Conservation (phyloP, 257 asterid species). For the Eustoma russellianum region DNA sequence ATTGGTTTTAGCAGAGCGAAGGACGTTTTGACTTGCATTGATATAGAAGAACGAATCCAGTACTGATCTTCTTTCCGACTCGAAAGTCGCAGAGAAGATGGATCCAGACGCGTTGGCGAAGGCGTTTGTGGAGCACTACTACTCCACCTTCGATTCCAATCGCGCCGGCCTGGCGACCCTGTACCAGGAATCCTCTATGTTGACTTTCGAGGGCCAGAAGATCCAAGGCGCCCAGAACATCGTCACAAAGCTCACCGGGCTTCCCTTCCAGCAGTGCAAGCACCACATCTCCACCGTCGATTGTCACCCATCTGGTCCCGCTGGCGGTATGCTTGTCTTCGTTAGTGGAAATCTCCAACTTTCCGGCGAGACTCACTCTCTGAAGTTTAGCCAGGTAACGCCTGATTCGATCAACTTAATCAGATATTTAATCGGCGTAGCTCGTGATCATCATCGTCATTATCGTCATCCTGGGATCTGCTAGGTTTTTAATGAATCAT, state of each 20-base stretch:
- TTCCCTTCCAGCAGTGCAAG: conserved; percentile 51
- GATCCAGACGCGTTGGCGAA: conserved; percentile 43
- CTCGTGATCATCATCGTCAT: too few relatives aligned
- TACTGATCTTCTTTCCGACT: too few relatives aligned
- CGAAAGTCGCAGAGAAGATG: conserved; percentile 9
- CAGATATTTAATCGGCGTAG: too few relatives aligned
- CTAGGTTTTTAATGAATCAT: not conserved
- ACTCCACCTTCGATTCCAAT: conserved; percentile 37
- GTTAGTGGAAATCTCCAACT: conserved; percentile 44
- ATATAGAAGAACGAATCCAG: not conserved
- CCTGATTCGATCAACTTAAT: too few relatives aligned
- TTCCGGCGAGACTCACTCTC: conserved; percentile 43
- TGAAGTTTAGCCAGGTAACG: conserved; percentile 29
- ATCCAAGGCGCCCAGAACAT: conserved; percentile 34
- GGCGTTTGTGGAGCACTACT: conserved; percentile 53
- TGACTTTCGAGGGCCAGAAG: conserved; percentile 48
- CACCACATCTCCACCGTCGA: conserved; percentile 43
- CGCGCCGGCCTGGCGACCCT: conserved; percentile 28
- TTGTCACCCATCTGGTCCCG: conserved; percentile 55
- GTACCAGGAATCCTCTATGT: conserved; percentile 42
- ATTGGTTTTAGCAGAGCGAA: not conserved
- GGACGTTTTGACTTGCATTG: not conserved
- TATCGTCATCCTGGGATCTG: not conserved
- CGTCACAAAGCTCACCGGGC: conserved; percentile 24
- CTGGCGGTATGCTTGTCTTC: conserved; percentile 45